These are phyloP conservation scores for Lactifluus subvellereus DNA, from an alignment of 768 basidiomycete genomes.

Conservation along the genomic window DNA sequence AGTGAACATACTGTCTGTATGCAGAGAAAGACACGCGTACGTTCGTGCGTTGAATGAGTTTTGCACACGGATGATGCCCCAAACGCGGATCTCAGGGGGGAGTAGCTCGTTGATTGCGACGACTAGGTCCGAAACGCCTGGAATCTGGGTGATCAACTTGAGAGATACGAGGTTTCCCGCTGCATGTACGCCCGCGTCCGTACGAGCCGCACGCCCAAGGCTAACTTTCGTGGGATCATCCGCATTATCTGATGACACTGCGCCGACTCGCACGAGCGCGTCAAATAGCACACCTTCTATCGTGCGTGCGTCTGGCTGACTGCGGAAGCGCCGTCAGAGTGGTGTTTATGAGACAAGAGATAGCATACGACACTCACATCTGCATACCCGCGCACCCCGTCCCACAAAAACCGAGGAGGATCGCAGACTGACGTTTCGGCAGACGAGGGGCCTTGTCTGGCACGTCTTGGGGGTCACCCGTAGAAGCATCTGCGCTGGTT, in stretches of 20 bases:
- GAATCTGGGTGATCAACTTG: conserved; percentile 78
- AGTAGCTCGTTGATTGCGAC: conserved; percentile 76
- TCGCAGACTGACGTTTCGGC: conserved; percentile 79
- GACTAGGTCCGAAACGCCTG: conserved; percentile 64
- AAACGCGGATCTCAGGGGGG: conserved; percentile 89
- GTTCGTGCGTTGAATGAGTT: conserved; percentile 78
- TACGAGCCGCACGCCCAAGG: conserved; percentile 85
- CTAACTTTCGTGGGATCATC: conserved; percentile 86
- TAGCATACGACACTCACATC: conserved; percentile 54
- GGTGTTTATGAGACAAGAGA: not conserved
- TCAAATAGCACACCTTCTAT: conserved; percentile 89
- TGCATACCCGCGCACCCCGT: conserved; percentile 94
- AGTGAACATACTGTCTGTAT: not conserved
- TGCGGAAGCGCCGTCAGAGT: conserved; percentile 27
- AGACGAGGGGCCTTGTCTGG: conserved; percentile 46
- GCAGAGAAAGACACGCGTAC: conserved; percentile 34
- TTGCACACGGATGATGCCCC: conserved; percentile 77
- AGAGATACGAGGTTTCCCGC: conserved; percentile 91
- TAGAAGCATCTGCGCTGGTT: conserved; percentile 9
- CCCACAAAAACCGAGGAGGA: conserved; percentile 89
- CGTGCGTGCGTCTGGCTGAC: conserved; percentile 69
- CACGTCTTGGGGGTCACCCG: not conserved
- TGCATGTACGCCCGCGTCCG: conserved; percentile 96
- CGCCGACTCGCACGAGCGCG: conserved; percentile 83
- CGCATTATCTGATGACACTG: conserved; percentile 92